Percentiles rank a stretch among this genome's conserved stretches.
phyloP scores from a whole-genome alignment of 2,329 filamentous ascomycete genomes.

The Akanthomyces lecanii region DNA sequence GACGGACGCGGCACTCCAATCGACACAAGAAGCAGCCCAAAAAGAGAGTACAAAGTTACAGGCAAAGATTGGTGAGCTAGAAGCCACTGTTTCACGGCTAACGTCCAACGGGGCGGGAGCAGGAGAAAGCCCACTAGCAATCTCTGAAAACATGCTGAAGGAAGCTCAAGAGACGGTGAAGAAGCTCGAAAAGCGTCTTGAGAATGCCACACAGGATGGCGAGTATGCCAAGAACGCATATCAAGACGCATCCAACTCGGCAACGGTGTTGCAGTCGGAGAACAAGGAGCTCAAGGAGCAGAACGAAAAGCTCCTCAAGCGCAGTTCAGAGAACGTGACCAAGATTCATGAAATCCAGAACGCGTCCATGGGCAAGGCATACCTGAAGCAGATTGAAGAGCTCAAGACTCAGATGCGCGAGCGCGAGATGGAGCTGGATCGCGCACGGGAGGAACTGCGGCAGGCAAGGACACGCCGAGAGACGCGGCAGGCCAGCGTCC shows the following conservation, averaged over 20 bases:
- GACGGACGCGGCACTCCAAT: constrained; percentile 29
- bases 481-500: constrained; percentile 53
- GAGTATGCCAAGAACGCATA: constrained; percentile 57
- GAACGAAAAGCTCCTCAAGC: constrained; percentile 38
- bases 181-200: constrained; percentile 38
- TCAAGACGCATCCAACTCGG: constrained; percentile 51
- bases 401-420: constrained; percentile 43
- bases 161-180: constrained; percentile 35
- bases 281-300: constrained; percentile 42
- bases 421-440: constrained; percentile 48
- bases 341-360: constrained; percentile 45
- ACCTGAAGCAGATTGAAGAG: constrained; percentile 38
- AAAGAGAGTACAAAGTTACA: constrained; percentile 36
- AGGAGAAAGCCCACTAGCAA: constrained; percentile 25
- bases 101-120: constrained; percentile 24
- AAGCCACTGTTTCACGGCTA: constrained; percentile 29
- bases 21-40: constrained; percentile 25
- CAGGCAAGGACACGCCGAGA: constrained; percentile 48
- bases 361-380: constrained; percentile 30
- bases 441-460: constrained; percentile 45
- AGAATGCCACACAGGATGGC: constrained; percentile 43
- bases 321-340: constrained; percentile 42
- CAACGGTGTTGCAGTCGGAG: constrained; percentile 41
- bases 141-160: constrained; percentile 32
- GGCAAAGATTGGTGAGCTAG: constrained; percentile 35